These are phyloP conservation scores for Colletotrichum kahawae DNA, from an alignment of 2,329 filamentous ascomycete genomes.

Conservation along the genomic window DNA sequence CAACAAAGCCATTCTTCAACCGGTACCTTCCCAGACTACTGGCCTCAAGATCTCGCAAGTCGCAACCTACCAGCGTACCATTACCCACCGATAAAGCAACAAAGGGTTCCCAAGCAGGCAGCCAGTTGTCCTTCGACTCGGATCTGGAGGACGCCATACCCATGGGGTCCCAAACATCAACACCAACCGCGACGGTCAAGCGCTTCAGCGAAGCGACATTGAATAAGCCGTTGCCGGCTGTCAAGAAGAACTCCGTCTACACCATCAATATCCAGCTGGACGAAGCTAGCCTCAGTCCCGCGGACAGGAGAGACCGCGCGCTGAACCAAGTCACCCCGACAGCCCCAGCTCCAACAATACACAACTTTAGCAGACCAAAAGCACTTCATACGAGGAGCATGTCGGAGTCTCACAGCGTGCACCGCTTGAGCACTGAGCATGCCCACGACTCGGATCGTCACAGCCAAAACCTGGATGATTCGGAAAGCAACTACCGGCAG, in stretches of 20 bases:
- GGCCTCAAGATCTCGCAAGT: background rate
- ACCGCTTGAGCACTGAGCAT: background rate
- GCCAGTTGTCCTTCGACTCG: background rate
- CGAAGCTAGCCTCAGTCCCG: background rate
- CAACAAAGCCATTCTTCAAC: conserved; percentile 49
- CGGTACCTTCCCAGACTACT: conserved; percentile 37
- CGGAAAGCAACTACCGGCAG: background rate
- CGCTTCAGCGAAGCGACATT: conserved; percentile 10
- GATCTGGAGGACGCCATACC: background rate
- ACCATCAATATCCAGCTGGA: conserved; percentile 22
- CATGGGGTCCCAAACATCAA: background rate
- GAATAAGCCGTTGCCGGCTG: conserved; percentile 34
- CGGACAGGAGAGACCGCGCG: conserved; percentile 6
- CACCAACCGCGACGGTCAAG: background rate
- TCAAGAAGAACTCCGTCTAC: conserved; percentile 16
- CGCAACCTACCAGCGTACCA: background rate
- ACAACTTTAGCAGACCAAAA: conserved; percentile 14
- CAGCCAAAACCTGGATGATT: conserved; percentile 4
- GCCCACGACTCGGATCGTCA: background rate
- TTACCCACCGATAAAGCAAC: background rate
- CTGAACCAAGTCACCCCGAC: background rate
- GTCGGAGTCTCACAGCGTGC: background rate
- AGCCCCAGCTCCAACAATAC: background rate
- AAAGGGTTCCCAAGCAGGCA: background rate
- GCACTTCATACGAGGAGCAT: background rate